phyloP scores from a whole-genome alignment of 805 yeast species.

The Sugiyamaella smithiae region DNA sequence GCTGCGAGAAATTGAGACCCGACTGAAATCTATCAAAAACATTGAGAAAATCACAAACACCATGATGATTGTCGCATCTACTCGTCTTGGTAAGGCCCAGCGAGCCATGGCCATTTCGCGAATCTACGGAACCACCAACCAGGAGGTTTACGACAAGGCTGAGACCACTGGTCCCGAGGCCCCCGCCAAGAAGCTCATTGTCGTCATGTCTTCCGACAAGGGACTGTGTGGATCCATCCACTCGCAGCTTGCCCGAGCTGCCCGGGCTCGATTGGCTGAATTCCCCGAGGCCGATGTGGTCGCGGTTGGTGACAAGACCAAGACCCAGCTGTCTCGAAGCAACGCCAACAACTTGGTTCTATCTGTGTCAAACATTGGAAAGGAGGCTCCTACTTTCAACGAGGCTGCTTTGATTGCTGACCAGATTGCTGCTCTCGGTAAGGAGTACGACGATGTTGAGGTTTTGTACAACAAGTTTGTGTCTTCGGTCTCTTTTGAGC shows the following conservation, averaged over 20 bases:
- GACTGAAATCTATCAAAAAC: slow-evolving; percentile 97
- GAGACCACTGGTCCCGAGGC: slow-evolving; percentile 64
- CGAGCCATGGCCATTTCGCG: slow-evolving; percentile 88
- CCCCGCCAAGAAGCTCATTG: slow-evolving; percentile 64
- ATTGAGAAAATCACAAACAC: slow-evolving; percentile 99
- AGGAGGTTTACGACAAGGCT: slow-evolving; percentile 74
- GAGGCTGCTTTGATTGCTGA: slow-evolving; percentile 90
- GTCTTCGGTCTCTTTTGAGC: slow-evolving; percentile 87
- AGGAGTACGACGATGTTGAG: slow-evolving; percentile 68
- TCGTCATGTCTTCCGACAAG: slow-evolving; percentile 93
- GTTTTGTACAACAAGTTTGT: slow-evolving; percentile 84
- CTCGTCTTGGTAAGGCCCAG: slow-evolving; percentile 93
- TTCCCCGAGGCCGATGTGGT: slow-evolving; percentile 73
- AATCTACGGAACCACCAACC: slow-evolving; percentile 75
- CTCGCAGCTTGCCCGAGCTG: slow-evolving; percentile 87
- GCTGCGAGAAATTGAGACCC: slow-evolving; percentile 95
- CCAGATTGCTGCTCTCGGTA: slow-evolving; percentile 61
- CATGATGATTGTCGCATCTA: slow-evolving; percentile 98
- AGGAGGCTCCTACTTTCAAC: slow-evolving; percentile 90
- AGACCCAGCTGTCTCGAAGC: slow-evolving; percentile 83
- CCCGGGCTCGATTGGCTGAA: slow-evolving; percentile 64
- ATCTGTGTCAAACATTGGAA: slow-evolving; percentile 89
- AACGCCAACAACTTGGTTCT: slow-evolving; percentile 65
- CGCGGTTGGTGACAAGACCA: slow-evolving; percentile 91
- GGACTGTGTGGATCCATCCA: slow-evolving; percentile 99